Evolutionary conservation across 2,329 filamentous ascomycete genomes (phyloP).

Genomic region (Beauveria bassiana): DNA sequence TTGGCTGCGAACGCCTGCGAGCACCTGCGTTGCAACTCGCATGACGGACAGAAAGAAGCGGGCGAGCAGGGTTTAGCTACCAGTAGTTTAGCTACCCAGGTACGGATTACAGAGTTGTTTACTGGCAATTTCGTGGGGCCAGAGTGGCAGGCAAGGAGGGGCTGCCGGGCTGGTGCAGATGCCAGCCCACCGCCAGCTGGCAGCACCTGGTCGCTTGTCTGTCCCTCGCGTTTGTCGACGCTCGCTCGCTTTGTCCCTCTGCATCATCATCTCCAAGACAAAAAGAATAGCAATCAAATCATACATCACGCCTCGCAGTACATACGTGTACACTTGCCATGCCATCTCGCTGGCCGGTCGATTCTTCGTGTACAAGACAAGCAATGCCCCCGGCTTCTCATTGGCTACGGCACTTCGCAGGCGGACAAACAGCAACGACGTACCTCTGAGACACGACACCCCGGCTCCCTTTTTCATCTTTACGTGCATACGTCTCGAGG

Average conservation of each 20-base stretch:
- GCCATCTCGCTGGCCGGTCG: neutral
- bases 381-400: neutral
- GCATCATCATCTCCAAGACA: neutral
- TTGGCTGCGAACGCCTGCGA: constrained; percentile 5
- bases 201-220: neutral
- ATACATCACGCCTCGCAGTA: neutral
- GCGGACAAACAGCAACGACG: constrained; percentile 4
- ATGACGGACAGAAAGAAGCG: neutral
- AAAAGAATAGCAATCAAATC: neutral
- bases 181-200: neutral
- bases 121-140: too few relatives aligned
- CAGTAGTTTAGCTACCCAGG: too few relatives aligned
- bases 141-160: too few relatives aligned
- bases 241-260: neutral
- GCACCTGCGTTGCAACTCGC: neutral
- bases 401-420: neutral
- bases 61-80: neutral
- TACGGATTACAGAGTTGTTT: too few relatives aligned
- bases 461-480: neutral
- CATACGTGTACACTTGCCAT: neutral
- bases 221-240: neutral
- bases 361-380: neutral
- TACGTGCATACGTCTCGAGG: neutral
- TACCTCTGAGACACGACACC: constrained; percentile 4
- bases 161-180: neutral